Percentiles rank a stretch among this genome's conserved stretches.
phyloP scores from a whole-genome alignment of 2,329 filamentous ascomycete genomes.

The Aspergillus alliaceus region DNA sequence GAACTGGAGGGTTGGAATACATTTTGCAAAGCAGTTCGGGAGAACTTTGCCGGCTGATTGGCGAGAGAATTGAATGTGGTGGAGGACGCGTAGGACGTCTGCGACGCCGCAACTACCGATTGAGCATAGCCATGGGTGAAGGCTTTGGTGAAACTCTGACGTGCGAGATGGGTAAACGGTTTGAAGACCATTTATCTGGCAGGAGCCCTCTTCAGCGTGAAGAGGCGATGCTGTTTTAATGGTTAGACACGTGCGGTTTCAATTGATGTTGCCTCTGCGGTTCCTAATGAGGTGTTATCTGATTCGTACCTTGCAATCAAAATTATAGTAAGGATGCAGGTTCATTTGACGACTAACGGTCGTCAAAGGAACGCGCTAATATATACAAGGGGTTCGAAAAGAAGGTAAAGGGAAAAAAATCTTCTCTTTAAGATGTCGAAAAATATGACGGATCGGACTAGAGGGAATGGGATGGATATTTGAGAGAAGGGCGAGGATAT shows the following conservation, averaged over 20 bases:
- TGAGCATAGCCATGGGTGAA: conserved; percentile 98
- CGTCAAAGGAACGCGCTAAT: conserved; percentile 85
- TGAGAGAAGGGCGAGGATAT: conserved; percentile 15
- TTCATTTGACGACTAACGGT: conserved; percentile 92
- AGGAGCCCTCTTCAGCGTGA: conserved; percentile 63
- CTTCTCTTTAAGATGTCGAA: neutral
- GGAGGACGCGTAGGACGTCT: conserved; percentile 74
- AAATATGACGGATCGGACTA: conserved; percentile 6
- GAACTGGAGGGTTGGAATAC: conserved; percentile 66
- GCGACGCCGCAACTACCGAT: conserved; percentile 91
- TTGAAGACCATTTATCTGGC: conserved; percentile 86
- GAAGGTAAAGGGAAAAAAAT: conserved; percentile 1
- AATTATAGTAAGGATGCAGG: conserved; percentile 72
- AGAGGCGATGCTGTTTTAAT: conserved; percentile 49
- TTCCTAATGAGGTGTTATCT: neutral
- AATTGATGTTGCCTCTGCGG: neutral
- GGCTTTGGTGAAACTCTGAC: conserved; percentile 94
- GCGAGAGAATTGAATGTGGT: conserved; percentile 58
- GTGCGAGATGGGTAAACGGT: conserved; percentile 78
- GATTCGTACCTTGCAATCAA: conserved; percentile 63
- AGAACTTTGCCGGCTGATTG: conserved; percentile 52
- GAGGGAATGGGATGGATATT: conserved; percentile 17
- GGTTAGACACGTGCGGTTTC: conserved; percentile 15
- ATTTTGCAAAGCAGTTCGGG: conserved; percentile 65
- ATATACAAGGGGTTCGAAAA: conserved; percentile 1